Evolutionary conservation across 805 yeast genomes (phyloP).

Genomic region (Blastobotrys muscicola): DNA sequence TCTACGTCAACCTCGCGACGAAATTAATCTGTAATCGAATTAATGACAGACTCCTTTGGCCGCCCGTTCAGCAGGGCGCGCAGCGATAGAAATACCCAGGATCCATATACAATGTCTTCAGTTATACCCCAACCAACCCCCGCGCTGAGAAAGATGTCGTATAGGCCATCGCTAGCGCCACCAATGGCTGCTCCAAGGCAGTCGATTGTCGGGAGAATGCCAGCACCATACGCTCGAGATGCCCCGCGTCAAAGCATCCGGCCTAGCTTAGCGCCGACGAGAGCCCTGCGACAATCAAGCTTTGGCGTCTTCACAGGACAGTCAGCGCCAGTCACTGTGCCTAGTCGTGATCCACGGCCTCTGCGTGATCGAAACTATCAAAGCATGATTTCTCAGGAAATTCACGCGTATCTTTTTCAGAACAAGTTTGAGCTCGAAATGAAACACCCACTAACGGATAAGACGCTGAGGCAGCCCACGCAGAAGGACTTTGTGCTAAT

Average conservation of each 20-base stretch:
- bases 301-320: conserved; percentile 9
- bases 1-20: no score
- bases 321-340: conserved; percentile 1
- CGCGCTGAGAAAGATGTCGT: conserved; percentile 11
- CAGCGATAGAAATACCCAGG: no score
- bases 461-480: conserved; percentile 66
- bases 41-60: no score
- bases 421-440: conserved; percentile 68
- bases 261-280: conserved; percentile 6
- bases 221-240: not conserved
- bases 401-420: conserved; percentile 51
- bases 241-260: conserved; percentile 1
- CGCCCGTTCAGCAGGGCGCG: no score
- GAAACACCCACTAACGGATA: conserved; percentile 56
- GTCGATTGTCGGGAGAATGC: conserved; percentile 6
- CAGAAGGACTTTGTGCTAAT: conserved; percentile 75
- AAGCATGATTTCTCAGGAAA: conserved; percentile 51
- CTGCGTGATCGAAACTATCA: conserved; percentile 65
- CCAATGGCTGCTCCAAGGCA: conserved; percentile 8
- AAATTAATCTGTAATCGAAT: no score
- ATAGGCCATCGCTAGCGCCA: conserved; percentile 10
- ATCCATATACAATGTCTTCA: no score
- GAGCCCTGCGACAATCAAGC: conserved; percentile 11
- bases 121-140: conserved; percentile 3
- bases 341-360: conserved; percentile 58